Base-by-base conservation (phyloP, 495 filamentous ascomycete genomes). In the Tirmania nivea region DNA sequence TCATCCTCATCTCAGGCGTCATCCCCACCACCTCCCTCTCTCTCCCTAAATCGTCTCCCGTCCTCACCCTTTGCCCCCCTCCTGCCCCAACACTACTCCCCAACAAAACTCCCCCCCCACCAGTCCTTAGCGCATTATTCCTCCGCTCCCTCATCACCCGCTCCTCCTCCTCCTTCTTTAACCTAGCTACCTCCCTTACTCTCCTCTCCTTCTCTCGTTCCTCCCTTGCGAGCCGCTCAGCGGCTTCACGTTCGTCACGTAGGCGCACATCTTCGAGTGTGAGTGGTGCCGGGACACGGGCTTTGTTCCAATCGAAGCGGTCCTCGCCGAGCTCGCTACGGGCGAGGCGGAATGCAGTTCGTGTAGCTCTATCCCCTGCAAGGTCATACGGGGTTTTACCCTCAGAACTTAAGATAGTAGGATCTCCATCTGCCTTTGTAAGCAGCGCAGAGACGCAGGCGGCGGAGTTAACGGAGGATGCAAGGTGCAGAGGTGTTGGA, bases 281-380 rank as follows among this genome's bases (percentile, higher is more conserved):
- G 8, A 97, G 64, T 0, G 80, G 69, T 0, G 77, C 61, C 1
- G 89, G 86, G 0, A 96, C 77, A 17, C 73, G 71, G 1, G 86
- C 81, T 1, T 65, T 68, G 2, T 79, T 73, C 92, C 92, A 97
- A 64, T 86, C 74, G 83, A 83, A 94, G 6, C 63, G 66, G 0
- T 60, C 58, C 61, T 90, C 87, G 2, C 87, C 88, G 1, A 95
- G 70, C 60, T 89, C 81, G 48, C 74, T 71, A 9, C 90, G 79
- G 0, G 87, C 86, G 20, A 95, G 73, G 3, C 92, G 82, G 70
- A 97, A 97, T 5, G 86, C 84, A 60, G 96, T 89, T 1, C 90
- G 77, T 0, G 87, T 94, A 3, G 80, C 69, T 1, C 88, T 76
- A 63, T 96, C 86, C 34, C 92, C 86, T 10, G 84, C 77, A 5